Base-by-base conservation (phyloP, 768 basidiomycete species). In the Pleurotus djamor region DNA sequence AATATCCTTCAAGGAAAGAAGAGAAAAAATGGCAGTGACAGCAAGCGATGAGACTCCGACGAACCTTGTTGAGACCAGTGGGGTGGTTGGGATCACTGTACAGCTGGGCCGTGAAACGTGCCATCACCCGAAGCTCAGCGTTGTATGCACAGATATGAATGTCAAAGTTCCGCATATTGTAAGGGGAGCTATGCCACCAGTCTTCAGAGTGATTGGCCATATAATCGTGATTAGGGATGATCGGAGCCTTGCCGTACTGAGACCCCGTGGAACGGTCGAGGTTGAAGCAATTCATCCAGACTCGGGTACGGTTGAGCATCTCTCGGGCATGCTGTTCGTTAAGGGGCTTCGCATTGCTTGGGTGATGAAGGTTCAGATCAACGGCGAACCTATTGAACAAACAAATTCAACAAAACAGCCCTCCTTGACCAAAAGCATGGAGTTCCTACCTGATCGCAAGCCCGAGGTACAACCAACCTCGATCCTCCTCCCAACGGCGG, bases 271-370 rank as follows among this genome's bases (percentile, higher is more conserved):
- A 95, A 21, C 93, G 87, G 71, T 98, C 95, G 44, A 96, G 76
- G 71, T 95, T 93, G 74, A 89, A 92, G 72, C 92, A 95, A 68
- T 88, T 91, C 59, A 96, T 74, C 94, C 94, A 98, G 5, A 91
- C 83, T 17, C 94, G 85, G 55, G 93, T 92, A 44, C 95, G 87
- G 68, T 95, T 96, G 58, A 94, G 83, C 73, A 94, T 84, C 74
- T 95, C 91, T 43, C 95, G 84, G 5, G 89, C 89, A 60, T 91
- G 88, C 59, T 83, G 82, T 70, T 95, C 92, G 65, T 92, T 92
- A 12, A 85, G 74, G 7, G 91, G 88, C 64, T 88, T 86, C 28
- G 86, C 85, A 1, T 86, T 85, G 45, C 81, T 80, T 1, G 90
- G 91, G 34, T 89, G 80, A 65, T 97, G 91, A 38, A 98, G 79